Conservation (phyloP, 768 basidiomycete genomes). For the Pleurotus platypus region DNA sequence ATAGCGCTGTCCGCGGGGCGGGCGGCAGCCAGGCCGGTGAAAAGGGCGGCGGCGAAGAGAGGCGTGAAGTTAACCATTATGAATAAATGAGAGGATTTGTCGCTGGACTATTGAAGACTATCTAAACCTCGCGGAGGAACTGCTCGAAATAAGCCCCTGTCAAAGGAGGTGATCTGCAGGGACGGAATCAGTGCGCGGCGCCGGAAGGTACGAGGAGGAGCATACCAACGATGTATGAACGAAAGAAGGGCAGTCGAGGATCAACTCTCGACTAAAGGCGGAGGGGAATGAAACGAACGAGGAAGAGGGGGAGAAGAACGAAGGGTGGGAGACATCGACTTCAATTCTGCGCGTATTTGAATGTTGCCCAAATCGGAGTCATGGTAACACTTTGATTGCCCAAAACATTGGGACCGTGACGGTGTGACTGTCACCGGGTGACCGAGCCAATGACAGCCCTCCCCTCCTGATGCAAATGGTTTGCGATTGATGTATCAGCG, state of each 20-base stretch:
- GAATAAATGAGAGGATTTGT: conserved; percentile 31
- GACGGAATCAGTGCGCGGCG: conserved; percentile 6
- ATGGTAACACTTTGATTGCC: not conserved
- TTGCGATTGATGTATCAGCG: conserved; percentile 5
- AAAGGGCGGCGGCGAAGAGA: conserved; percentile 49
- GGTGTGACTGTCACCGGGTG: conserved; percentile 8
- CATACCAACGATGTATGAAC: conserved; percentile 44
- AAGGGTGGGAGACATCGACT: conserved; percentile 17
- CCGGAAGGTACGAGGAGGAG: conserved; percentile 6
- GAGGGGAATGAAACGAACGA: conserved; percentile 35
- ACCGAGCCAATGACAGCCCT: conserved; percentile 7
- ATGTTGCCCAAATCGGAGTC: not conserved
- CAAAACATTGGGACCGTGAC: conserved; percentile 7
- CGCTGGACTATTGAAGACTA: conserved; percentile 37
- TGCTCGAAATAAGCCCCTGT: conserved; percentile 52
- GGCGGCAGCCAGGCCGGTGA: conserved; percentile 49
- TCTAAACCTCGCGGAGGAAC: conserved; percentile 61
- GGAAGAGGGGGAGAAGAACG: conserved; percentile 31
- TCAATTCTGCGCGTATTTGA: conserved; percentile 15
- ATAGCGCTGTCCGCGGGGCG: conserved; percentile 34
- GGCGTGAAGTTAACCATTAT: conserved; percentile 63
- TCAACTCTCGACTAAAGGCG: conserved; percentile 59
- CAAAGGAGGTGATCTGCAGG: conserved; percentile 65
- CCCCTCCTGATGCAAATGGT: not conserved
- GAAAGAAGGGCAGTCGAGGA: conserved; percentile 56